phyloP scores from a whole-genome alignment of 768 basidiomycete genomes.

The Chalciporus piperatus region DNA sequence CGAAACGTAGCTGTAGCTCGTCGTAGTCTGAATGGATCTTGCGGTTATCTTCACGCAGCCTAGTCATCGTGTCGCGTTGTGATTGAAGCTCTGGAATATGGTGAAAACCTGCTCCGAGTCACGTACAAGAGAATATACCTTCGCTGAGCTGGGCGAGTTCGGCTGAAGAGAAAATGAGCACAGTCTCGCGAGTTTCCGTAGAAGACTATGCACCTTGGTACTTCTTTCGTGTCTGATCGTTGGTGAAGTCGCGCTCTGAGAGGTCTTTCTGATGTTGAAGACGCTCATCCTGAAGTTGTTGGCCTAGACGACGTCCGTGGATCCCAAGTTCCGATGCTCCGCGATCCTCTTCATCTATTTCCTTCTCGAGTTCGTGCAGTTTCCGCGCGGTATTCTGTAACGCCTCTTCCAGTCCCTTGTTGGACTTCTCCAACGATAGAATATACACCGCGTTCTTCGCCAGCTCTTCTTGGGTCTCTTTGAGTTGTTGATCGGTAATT shows the following conservation, averaged over 20 bases:
- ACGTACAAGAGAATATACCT: slow-evolving; percentile 40
- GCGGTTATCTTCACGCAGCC: slow-evolving; percentile 76
- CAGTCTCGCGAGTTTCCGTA: slow-evolving; percentile 29
- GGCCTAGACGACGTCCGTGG: slow-evolving; percentile 60
- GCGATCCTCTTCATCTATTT: slow-evolving; percentile 65
- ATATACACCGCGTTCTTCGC: slow-evolving; percentile 46
- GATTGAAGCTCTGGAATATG: slow-evolving; percentile 61
- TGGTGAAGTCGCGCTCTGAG: background rate
- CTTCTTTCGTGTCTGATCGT: background rate
- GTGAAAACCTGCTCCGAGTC: slow-evolving; percentile 6
- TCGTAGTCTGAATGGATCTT: slow-evolving; percentile 76
- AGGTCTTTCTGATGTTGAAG: background rate
- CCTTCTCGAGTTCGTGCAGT: slow-evolving; percentile 56
- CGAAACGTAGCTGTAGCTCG: slow-evolving; percentile 68
- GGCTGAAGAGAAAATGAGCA: background rate
- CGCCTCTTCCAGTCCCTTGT: slow-evolving; percentile 48
- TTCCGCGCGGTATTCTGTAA: slow-evolving; percentile 50
- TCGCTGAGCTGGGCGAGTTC: slow-evolving; percentile 49
- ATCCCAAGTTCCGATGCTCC: slow-evolving; percentile 64
- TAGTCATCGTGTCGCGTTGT: slow-evolving; percentile 71
- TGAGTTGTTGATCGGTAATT: background rate
- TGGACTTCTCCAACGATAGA: slow-evolving; percentile 57
- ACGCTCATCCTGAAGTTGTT: background rate
- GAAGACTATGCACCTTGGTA: slow-evolving; percentile 30
- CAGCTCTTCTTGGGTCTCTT: background rate